Conservation (phyloP, 1,284 basidiomycete species). For the Fereydounia khargensis region DNA sequence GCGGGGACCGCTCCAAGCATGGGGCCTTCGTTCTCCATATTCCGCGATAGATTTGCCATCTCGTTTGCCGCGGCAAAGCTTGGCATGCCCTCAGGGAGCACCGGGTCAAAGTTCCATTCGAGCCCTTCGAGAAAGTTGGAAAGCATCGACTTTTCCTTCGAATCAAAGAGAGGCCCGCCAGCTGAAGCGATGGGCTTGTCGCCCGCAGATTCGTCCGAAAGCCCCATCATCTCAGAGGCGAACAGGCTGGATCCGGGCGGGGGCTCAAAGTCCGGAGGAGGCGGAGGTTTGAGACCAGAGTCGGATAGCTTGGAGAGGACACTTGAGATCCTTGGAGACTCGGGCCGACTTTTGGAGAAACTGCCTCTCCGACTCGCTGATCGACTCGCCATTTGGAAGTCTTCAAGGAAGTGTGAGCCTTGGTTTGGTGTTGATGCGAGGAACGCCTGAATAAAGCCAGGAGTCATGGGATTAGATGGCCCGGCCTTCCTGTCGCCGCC, state of each 20-base stretch:
- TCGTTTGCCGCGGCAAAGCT: slow-evolving; percentile 46
- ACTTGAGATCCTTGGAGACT: slow-evolving; percentile 13
- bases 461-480: slow-evolving; percentile 33
- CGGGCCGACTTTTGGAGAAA: slow-evolving; percentile 31
- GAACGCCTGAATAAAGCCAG: slow-evolving; percentile 28
- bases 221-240: too few relatives aligned
- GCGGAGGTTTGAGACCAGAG: slow-evolving; percentile 25
- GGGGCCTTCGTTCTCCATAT: too few relatives aligned
- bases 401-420: slow-evolving; percentile 18
- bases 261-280: slow-evolving; percentile 36
- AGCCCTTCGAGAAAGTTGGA: slow-evolving; percentile 47
- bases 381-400: slow-evolving; percentile 30
- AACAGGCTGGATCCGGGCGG: slow-evolving; percentile 23
- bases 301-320: slow-evolving; percentile 10
- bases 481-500: slow-evolving; percentile 26
- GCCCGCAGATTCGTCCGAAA: too few relatives aligned
- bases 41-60: too few relatives aligned
- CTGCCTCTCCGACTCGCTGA: slow-evolving; percentile 28
- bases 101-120: slow-evolving; percentile 50
- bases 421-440: slow-evolving; percentile 22
- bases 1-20: slow-evolving; percentile 19
- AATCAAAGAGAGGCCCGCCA: slow-evolving; percentile 38
- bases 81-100: slow-evolving; percentile 44
- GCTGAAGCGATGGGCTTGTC: too few relatives aligned
- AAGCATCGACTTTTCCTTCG: slow-evolving; percentile 37